These are phyloP conservation scores for Aspergillus wentii DNA, from an alignment of 495 filamentous ascomycete species.

Conservation along the genomic window DNA sequence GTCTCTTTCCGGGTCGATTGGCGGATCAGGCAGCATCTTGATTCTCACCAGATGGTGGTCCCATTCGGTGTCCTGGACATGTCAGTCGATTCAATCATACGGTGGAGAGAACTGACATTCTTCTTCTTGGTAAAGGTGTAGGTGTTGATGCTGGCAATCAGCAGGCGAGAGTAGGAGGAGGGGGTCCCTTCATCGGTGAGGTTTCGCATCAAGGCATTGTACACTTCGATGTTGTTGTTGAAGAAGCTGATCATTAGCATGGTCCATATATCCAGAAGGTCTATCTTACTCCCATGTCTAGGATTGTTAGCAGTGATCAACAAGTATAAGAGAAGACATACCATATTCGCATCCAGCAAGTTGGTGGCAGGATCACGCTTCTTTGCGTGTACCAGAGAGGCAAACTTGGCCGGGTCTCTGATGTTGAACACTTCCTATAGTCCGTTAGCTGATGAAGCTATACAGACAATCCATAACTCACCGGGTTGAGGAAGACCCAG, in stretches of 20 bases:
- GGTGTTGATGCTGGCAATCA: not conserved
- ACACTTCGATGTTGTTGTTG: not conserved
- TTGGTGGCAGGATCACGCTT: constrained; percentile 46
- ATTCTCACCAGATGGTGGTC: constrained; percentile 31
- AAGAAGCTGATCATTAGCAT: not conserved
- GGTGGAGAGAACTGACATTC: not conserved
- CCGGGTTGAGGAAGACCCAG: constrained; percentile 51
- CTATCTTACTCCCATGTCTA: constrained; percentile 1
- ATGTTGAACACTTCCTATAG: constrained; percentile 45
- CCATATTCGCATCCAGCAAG: constrained; percentile 47
- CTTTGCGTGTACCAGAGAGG: constrained; percentile 48
- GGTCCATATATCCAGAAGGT: too few relatives aligned
- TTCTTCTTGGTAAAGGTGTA: not conserved
- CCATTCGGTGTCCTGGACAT: constrained; percentile 18
- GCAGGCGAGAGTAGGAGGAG: not conserved
- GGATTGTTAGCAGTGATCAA: constrained; percentile 4
- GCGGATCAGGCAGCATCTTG: constrained; percentile 51
- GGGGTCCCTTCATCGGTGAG: not conserved
- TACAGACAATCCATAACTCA: constrained; percentile 5
- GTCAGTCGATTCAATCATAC: not conserved
- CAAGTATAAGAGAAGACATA: constrained; percentile 8
- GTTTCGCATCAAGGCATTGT: not conserved
- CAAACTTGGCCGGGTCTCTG: constrained; percentile 52
- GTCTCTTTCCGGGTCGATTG: constrained; percentile 57
- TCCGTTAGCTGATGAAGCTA: not conserved